Evolutionary conservation across 768 basidiomycete genomes (phyloP), one percentile per base, ranked within the genome.

Genomic region (Epithele typhae): DNA sequence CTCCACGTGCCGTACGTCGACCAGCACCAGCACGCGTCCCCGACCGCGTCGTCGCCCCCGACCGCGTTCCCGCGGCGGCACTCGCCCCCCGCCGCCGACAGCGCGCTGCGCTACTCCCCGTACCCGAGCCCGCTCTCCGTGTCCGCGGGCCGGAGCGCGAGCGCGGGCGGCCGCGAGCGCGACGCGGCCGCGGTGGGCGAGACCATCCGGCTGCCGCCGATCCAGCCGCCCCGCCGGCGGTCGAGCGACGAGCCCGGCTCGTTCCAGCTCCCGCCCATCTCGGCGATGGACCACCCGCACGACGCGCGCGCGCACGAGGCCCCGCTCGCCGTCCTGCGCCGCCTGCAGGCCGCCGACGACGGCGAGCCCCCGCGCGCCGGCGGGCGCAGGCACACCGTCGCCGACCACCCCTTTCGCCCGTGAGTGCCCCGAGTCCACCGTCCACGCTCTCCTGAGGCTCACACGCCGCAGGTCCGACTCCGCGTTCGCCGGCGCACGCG

Each of bases 241-340:
- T 4, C 34, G 19, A 37, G 43, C 33, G 40, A 34, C 25, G 40
- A 49, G 45, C 34, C 21, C 14, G 34, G 38, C 33, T 41, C 34
- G 27, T 19, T 57, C 39, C 50, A 58, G 24, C 56, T 66, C 17
- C 64, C 63, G 12, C 60, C 64, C 12, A 66, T 66, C 40, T 59
- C 63, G 12, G 78, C 82, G 0, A 64, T 89, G 55, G 84, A 86
- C 60, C n/a, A n/a, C n/a, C n/a, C n/a, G n/a, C n/a, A n/a, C n/a
- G n/a, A n/a, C n/a, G n/a, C n/a, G n/a, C n/a, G n/a, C n/a, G n/a
- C n/a, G n/a, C n/a, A 69, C 50, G 48, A 71, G 30, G 82, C 86
- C 58, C 79, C 84, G 0, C 78, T 80, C 4, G 78, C 82, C 5
- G 85, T 88, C 6, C 64, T 88, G 38, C 68, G 79, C 44, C 73